Evolutionary conservation across 805 yeast genomes (phyloP).

Genomic region (Barnettozyma sucrosica): DNA sequence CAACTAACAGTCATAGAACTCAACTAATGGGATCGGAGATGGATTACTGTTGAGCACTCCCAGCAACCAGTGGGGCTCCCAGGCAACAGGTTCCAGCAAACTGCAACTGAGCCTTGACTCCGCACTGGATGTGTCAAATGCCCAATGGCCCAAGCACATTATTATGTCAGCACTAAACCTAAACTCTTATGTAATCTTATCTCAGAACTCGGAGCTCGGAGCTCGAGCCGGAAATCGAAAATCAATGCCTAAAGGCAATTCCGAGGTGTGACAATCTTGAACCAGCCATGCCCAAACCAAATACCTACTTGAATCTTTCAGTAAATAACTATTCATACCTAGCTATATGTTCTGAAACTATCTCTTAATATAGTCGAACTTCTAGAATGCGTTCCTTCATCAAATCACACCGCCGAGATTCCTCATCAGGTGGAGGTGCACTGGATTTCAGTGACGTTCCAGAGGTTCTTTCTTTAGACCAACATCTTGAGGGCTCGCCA

Average conservation of each 20-base stretch:
- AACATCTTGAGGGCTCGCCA: background rate
- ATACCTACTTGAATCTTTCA: background rate
- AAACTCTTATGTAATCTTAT: too few relatives aligned
- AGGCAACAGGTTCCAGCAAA: too few relatives aligned
- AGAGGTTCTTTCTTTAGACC: background rate
- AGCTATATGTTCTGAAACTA: background rate
- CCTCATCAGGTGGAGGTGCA: constrained; percentile 16
- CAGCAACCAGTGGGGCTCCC: too few relatives aligned
- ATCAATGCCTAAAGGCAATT: background rate
- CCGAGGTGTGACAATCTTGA: background rate
- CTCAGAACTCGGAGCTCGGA: too few relatives aligned
- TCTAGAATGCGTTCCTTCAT: constrained; percentile 33
- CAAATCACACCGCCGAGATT: constrained; percentile 33
- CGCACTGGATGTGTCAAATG: too few relatives aligned
- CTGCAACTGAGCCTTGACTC: too few relatives aligned
- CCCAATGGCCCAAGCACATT: too few relatives aligned
- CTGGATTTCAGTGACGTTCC: constrained; percentile 10
- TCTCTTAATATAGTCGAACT: background rate
- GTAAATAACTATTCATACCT: background rate
- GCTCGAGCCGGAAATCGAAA: too few relatives aligned
- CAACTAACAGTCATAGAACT: too few relatives aligned
- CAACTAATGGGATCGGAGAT: too few relatives aligned
- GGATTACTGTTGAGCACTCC: too few relatives aligned
- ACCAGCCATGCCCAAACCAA: background rate
- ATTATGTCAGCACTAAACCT: too few relatives aligned